phyloP scores from a whole-genome alignment of 202 grass and related monocot genomes.

The Zoysia matrella region DNA sequence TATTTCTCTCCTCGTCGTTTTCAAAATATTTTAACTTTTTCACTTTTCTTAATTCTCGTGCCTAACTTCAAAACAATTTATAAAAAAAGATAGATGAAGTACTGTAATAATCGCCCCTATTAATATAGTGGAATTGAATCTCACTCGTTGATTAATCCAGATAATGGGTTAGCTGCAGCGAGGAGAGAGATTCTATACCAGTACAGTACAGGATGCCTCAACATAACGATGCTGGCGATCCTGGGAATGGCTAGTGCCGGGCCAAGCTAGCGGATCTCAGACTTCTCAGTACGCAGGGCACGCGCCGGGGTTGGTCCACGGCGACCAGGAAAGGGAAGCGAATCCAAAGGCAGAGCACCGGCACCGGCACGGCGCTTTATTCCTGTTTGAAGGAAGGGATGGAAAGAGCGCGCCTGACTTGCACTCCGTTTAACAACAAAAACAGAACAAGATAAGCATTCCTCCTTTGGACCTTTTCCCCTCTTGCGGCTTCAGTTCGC shows the following conservation, averaged over 20 bases:
- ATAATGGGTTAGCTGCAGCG: too few species aligned
- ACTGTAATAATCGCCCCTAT: not conserved
- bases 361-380: conserved; percentile 27
- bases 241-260: conserved; percentile 1
- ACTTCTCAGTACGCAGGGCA: not conserved
- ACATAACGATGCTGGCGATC: conserved; percentile 42
- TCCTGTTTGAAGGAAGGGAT: not conserved
- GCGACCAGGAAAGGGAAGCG: not conserved
- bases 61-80: too few species aligned
- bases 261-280: conserved; percentile 19
- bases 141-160: not conserved
- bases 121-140: not conserved
- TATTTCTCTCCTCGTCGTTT: too few species aligned
- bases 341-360: not conserved
- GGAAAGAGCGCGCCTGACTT: conserved; percentile 24
- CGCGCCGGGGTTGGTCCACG: not conserved
- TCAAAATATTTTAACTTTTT: too few species aligned
- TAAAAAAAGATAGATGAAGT: too few species aligned
- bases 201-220: not conserved
- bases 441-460: conserved; percentile 27
- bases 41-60: too few species aligned
- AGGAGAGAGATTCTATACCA: too few species aligned
- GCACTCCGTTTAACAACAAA: conserved; percentile 51
- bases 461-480: not conserved
- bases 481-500: not conserved